phyloP scores from a whole-genome alignment of 179 eudicot genomes.

The Beta macrorhiza region DNA sequence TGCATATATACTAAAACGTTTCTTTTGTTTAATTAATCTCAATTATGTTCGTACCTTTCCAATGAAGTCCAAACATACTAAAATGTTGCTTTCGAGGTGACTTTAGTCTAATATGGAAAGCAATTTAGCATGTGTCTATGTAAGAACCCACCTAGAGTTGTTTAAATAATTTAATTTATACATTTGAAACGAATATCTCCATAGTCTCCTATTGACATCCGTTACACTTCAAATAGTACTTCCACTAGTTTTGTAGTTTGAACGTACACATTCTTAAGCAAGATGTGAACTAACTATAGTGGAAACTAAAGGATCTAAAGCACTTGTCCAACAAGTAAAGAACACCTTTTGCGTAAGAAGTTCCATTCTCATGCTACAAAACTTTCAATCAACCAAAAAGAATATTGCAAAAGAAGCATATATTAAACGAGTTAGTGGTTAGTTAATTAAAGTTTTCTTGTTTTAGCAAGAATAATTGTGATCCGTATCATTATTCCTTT shows the following conservation, averaged over 20 bases:
- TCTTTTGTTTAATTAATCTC: too few relatives aligned
- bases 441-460: background rate
- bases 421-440: conserved; percentile 17
- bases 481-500: background rate
- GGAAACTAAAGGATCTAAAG: conserved; percentile 8
- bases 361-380: background rate
- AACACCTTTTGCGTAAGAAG: conserved; percentile 6
- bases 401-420: background rate
- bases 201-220: background rate
- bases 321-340: conserved; percentile 19
- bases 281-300: background rate
- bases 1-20: background rate
- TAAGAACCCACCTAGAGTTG: too few relatives aligned
- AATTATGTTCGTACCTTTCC: background rate
- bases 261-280: too few relatives aligned
- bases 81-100: too few relatives aligned
- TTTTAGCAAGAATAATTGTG: background rate
- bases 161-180: too few relatives aligned
- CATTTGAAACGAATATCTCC: background rate
- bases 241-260: too few relatives aligned
- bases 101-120: background rate
- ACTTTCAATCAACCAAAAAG: background rate
- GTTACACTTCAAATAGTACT: background rate
- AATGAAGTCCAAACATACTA: background rate
- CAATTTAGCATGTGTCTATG: background rate